Evolutionary conservation across 345 rosid genomes (phyloP).

Genomic region (Bretschneidera sinensis): DNA sequence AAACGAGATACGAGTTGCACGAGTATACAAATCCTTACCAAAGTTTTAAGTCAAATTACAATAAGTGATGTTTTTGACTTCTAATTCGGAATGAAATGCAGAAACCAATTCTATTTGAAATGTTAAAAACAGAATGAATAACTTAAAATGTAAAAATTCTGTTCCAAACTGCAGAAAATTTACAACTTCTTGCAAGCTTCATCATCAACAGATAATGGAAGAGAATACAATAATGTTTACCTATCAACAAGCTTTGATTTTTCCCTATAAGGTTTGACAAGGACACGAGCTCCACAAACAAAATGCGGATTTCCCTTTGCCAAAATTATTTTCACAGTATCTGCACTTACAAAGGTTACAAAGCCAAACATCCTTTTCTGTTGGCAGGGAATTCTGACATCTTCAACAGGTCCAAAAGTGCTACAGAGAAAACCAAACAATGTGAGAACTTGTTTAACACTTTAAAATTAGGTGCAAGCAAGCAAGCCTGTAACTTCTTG

Average conservation of each 20-base stretch:
- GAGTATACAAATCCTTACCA: too few species aligned
- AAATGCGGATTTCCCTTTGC: constrained; percentile 69
- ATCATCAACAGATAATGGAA: neutral
- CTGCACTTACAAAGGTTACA: constrained; percentile 53
- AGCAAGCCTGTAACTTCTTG: neutral
- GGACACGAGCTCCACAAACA: constrained; percentile 66
- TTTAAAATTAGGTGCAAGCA: constrained; percentile 3
- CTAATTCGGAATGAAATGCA: too few species aligned
- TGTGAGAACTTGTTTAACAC: neutral
- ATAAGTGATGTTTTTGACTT: too few species aligned
- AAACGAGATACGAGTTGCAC: too few species aligned
- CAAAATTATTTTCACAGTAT: constrained; percentile 50
- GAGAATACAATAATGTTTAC: constrained; percentile 24
- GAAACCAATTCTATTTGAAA: too few species aligned
- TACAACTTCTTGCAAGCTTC: neutral
- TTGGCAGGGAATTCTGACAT: constrained; percentile 71
- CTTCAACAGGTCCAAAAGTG: constrained; percentile 57
- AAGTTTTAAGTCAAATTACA: too few species aligned
- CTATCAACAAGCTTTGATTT: constrained; percentile 54
- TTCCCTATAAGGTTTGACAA: constrained; percentile 71
- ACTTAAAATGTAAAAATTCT: neutral
- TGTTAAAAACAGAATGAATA: too few species aligned
- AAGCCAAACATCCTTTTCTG: constrained; percentile 71
- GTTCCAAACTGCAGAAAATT: neutral
- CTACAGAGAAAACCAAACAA: constrained; percentile 23